A percentile compares a stretch with the other conserved stretches of the same genome.
Conservation (phyloP, 352 stramenopile genomes). For the Pythium monospermum region DNA sequence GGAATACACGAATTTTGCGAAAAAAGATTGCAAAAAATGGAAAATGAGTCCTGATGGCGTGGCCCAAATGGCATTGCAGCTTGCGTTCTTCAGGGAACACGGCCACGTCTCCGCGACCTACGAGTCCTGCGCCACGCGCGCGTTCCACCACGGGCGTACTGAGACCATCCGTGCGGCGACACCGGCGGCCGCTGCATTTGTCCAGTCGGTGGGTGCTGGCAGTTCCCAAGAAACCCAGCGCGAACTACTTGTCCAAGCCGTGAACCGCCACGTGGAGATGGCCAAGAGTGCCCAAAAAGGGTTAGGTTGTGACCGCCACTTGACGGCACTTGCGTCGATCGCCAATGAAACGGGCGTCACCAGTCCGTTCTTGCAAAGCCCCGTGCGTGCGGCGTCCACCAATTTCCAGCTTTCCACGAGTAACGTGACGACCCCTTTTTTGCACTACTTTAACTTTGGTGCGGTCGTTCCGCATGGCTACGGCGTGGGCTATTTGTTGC, state of each 20-base stretch:
- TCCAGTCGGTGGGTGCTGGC: slow-evolving; percentile 43
- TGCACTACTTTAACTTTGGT: slow-evolving; percentile 89
- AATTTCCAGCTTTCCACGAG: slow-evolving; percentile 90
- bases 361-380: slow-evolving; percentile 75
- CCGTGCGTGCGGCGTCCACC: slow-evolving; percentile 69
- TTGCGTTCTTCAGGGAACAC: slow-evolving; percentile 83
- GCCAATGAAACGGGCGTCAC: slow-evolving; percentile 50
- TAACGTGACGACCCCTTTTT: slow-evolving; percentile 87
- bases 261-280: slow-evolving; percentile 85
- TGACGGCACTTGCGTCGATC: slow-evolving; percentile 77
- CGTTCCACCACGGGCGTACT: slow-evolving; percentile 89
- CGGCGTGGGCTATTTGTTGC: slow-evolving; percentile 86
- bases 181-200: slow-evolving; percentile 63
- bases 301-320: slow-evolving; percentile 82
- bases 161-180: slow-evolving; percentile 90
- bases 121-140: slow-evolving; percentile 90
- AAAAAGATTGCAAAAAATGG: slow-evolving; percentile 89
- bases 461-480: slow-evolving; percentile 86
- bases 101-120: slow-evolving; percentile 80
- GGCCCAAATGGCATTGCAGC: slow-evolving; percentile 90
- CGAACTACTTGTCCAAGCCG: slow-evolving; percentile 59
- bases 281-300: slow-evolving; percentile 87
- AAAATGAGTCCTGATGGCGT: slow-evolving; percentile 89
- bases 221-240: slow-evolving; percentile 41
- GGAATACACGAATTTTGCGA: slow-evolving; percentile 85